Percentiles rank a stretch among this genome's conserved stretches.
Conservation (phyloP, 1,284 basidiomycete species). For the Rhodotorula sp. region DNA sequence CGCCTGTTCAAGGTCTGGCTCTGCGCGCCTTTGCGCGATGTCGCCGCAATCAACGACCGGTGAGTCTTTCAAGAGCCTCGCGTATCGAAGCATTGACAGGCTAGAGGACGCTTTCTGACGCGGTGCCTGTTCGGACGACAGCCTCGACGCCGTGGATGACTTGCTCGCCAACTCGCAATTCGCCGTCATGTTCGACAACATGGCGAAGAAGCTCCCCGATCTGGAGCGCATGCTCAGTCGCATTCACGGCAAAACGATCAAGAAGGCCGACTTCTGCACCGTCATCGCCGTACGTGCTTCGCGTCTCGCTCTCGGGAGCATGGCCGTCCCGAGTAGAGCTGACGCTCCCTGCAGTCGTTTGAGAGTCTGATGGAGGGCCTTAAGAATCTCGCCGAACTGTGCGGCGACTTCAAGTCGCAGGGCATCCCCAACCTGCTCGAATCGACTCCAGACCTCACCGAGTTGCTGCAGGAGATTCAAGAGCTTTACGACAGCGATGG, state of each 20-base stretch:
- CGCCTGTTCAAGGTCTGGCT: slow-evolving; percentile 91
- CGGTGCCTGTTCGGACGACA: slow-evolving; percentile 45
- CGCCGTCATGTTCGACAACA: slow-evolving; percentile 66
- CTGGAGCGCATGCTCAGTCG: slow-evolving; percentile 89
- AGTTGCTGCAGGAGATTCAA: slow-evolving; percentile 64
- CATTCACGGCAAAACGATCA: slow-evolving; percentile 85
- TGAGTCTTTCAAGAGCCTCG: slow-evolving; percentile 44
- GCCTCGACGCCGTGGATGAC: slow-evolving; percentile 87
- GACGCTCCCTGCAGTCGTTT: slow-evolving; percentile 57
- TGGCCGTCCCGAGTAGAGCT: slow-evolving; percentile 62
- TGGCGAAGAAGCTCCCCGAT: slow-evolving; percentile 81
- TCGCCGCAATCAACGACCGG: slow-evolving; percentile 81
- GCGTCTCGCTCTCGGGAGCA: background rate
- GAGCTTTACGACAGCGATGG: slow-evolving; percentile 70
- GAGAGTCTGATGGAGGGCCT: slow-evolving; percentile 68
- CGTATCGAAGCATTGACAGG: too few relatives aligned
- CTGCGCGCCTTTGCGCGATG: slow-evolving; percentile 78
- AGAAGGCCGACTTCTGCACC: slow-evolving; percentile 68
- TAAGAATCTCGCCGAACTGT: slow-evolving; percentile 60
- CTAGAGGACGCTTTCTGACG: slow-evolving; percentile 22
- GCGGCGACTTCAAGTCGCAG: slow-evolving; percentile 65
- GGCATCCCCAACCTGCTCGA: slow-evolving; percentile 71
- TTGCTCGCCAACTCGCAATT: slow-evolving; percentile 74
- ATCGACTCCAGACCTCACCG: slow-evolving; percentile 71
- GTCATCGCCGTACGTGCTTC: slow-evolving; percentile 6